A percentile compares a stretch with the other conserved stretches of the same genome.
These are phyloP conservation scores for Aspergillus neotritici DNA, from an alignment of 2,329 filamentous ascomycete species.

Conservation along the genomic window DNA sequence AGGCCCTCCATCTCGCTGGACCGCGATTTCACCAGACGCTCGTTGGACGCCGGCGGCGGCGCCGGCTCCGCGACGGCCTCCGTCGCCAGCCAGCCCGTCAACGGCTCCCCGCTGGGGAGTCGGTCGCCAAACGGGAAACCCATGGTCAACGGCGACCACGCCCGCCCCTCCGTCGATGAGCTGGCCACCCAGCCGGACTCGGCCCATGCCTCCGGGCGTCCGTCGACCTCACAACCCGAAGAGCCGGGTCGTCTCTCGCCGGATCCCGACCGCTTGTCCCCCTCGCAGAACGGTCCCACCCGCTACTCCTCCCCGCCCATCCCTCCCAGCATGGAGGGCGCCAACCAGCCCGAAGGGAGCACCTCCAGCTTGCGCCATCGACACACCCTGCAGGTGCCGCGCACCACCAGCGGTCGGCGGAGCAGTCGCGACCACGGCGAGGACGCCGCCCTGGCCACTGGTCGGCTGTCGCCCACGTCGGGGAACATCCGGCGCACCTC, in stretches of 20 bases:
- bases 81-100: conserved; percentile 22
- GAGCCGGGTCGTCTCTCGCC: conserved; percentile 26
- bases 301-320: conserved; percentile 45
- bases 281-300: conserved; percentile 24
- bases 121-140: conserved; percentile 25
- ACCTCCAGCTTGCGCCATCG: conserved; percentile 65
- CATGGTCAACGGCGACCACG: conserved; percentile 28
- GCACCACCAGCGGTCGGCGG: conserved; percentile 54
- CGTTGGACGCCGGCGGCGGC: conserved; percentile 24
- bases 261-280: conserved; percentile 27
- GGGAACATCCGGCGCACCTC: conserved; percentile 67
- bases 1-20: conserved; percentile 26
- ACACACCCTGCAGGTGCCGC: conserved; percentile 84
- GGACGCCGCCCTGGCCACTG: conserved; percentile 59
- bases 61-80: conserved; percentile 22
- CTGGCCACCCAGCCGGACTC: conserved; percentile 21
- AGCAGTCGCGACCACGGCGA: conserved; percentile 65
- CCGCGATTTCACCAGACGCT: conserved; percentile 19
- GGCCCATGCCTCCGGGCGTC: conserved; percentile 23
- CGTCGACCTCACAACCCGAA: conserved; percentile 32
- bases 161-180: conserved; percentile 29
- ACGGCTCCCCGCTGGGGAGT: conserved; percentile 19
- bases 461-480: conserved; percentile 72
- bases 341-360: conserved; percentile 50
- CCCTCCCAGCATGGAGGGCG: conserved; percentile 51